Evolutionary conservation across 768 basidiomycete species (phyloP).

Genomic region (Leccinum subtestaceum): DNA sequence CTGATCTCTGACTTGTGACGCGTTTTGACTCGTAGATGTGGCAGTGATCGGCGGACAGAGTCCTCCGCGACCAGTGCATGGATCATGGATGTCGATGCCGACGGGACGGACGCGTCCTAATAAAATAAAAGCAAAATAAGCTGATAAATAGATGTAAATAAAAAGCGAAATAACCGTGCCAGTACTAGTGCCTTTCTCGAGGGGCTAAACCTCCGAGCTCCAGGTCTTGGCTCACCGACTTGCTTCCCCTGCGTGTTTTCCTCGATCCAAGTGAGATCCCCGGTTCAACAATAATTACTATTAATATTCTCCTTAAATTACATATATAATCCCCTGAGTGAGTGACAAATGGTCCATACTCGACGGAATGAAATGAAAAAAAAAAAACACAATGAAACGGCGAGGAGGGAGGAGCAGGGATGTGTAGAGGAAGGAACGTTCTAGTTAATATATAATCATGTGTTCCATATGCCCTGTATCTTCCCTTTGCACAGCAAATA

Average conservation of each 20-base stretch:
- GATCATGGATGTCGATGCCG: background rate
- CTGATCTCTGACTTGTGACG: background rate
- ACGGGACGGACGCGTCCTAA: background rate
- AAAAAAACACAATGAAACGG: background rate
- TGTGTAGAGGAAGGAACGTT: background rate
- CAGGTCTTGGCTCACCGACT: background rate
- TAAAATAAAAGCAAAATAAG: background rate
- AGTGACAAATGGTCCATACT: constrained; percentile 29
- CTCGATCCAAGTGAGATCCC: background rate
- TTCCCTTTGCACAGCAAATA: constrained; percentile 1
- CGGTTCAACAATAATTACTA: background rate
- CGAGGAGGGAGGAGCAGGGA: background rate
- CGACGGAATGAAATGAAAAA: constrained; percentile 18
- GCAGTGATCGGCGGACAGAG: background rate
- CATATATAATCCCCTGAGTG: constrained; percentile 23
- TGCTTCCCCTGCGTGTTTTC: background rate
- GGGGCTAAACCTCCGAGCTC: background rate
- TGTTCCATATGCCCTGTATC: constrained; percentile 6
- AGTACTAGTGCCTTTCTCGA: background rate
- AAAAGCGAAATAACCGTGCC: background rate
- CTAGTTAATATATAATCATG: constrained; percentile 16
- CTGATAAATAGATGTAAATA: background rate
- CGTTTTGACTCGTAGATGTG: background rate
- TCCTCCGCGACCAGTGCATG: background rate
- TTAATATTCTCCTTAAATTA: constrained; percentile 17